Evolutionary conservation across 2,329 filamentous ascomycete genomes (phyloP).

Genomic region (Beauveria rudraprayagi): DNA sequence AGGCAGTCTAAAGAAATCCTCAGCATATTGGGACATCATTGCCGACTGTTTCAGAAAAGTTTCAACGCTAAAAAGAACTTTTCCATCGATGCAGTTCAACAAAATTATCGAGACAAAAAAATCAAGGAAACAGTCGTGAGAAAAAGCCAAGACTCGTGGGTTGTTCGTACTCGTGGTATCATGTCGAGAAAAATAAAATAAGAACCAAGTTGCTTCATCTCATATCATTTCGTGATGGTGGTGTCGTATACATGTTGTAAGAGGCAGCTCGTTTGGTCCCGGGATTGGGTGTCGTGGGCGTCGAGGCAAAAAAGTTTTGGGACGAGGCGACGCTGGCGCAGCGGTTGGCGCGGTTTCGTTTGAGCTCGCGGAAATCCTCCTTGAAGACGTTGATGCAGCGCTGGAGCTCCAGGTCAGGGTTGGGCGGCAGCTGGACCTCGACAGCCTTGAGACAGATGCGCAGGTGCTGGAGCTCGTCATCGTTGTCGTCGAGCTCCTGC

Average conservation of each 20-base stretch:
- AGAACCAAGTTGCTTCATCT: not conserved
- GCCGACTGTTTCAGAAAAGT: not conserved
- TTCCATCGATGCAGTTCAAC: not conserved
- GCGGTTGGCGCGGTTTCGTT: slow-evolving; percentile 32
- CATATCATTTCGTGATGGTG: slow-evolving; percentile 3
- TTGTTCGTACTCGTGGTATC: slow-evolving; percentile 1
- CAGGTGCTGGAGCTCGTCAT: slow-evolving; percentile 53
- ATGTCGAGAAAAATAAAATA: not conserved
- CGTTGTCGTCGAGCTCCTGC: slow-evolving; percentile 46
- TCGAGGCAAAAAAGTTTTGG: not conserved
- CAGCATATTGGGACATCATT: not conserved
- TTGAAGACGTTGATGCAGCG: slow-evolving; percentile 55
- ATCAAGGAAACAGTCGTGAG: not conserved
- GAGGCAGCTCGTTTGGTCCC: not conserved
- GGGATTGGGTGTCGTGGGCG: not conserved
- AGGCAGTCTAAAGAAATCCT: not conserved
- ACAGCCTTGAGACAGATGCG: slow-evolving; percentile 55
- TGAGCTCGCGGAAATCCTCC: slow-evolving; percentile 45
- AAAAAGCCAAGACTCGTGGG: not conserved
- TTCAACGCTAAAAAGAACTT: not conserved
- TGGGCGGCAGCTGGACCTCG: slow-evolving; percentile 48
- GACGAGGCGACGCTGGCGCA: not conserved
- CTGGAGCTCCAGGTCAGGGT: slow-evolving; percentile 47
- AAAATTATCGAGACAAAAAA: not conserved
- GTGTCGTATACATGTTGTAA: slow-evolving; percentile 4